Conservation (phyloP, 805 yeast species). For the Danielozyma ontarioensis region DNA sequence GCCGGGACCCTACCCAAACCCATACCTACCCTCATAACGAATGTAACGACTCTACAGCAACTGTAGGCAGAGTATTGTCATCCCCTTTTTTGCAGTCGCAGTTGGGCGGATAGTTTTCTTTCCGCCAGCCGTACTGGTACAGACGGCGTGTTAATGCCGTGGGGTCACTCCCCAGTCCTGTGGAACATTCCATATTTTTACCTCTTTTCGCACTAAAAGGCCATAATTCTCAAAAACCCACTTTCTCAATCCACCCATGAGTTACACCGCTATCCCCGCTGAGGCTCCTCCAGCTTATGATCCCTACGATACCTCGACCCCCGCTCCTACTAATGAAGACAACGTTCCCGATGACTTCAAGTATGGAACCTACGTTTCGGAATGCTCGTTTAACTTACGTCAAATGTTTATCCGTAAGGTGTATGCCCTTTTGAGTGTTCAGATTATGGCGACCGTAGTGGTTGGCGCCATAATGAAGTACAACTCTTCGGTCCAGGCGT, state of each 20-base stretch:
- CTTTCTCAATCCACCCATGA: not conserved
- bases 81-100: too few relatives aligned
- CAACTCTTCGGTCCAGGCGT: slow-evolving; percentile 40
- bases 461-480: slow-evolving; percentile 49
- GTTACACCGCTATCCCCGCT: slow-evolving; percentile 2
- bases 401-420: slow-evolving; percentile 76
- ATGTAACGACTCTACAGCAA: too few relatives aligned
- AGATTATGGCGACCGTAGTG: slow-evolving; percentile 56
- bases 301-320: slow-evolving; percentile 4
- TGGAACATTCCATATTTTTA: not conserved
- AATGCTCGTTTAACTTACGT: slow-evolving; percentile 71
- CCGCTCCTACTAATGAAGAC: slow-evolving; percentile 22
- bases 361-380: slow-evolving; percentile 69
- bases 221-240: not conserved
- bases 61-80: too few relatives aligned
- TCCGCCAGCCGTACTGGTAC: too few relatives aligned
- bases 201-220: not conserved
- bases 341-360: slow-evolving; percentile 73
- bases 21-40: too few relatives aligned
- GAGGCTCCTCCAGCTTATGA: slow-evolving; percentile 18
- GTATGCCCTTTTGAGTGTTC: slow-evolving; percentile 63
- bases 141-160: too few relatives aligned
- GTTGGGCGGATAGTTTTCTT: too few relatives aligned
- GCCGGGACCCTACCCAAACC: too few relatives aligned
- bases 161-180: too few relatives aligned